These are phyloP conservation scores for Fusarium nelsonii DNA, from an alignment of 2,329 filamentous ascomycete genomes.

Conservation along the genomic window DNA sequence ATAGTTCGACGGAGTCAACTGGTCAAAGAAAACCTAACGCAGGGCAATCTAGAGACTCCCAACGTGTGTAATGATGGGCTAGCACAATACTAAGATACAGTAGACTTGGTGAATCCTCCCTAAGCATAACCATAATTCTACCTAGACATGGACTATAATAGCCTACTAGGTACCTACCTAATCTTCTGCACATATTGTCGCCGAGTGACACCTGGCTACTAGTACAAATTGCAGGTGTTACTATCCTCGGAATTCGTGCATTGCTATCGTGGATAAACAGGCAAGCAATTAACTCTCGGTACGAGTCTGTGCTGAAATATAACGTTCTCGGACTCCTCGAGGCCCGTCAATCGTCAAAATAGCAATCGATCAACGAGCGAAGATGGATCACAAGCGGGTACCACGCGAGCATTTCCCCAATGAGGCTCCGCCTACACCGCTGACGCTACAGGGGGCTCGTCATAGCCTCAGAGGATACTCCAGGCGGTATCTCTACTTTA, in stretches of 20 bases:
- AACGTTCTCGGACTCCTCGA: not conserved
- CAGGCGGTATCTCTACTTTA: slow-evolving; percentile 17
- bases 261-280: not conserved
- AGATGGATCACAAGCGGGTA: slow-evolving; percentile 4
- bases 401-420: slow-evolving; percentile 49
- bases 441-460: slow-evolving; percentile 13
- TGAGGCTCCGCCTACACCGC: slow-evolving; percentile 26
- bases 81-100: no score
- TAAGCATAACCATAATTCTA: not conserved
- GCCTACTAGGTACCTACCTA: not conserved
- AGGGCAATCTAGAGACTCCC: not conserved
- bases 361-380: not conserved
- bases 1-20: not conserved
- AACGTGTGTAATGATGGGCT: no score
- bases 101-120: not conserved
- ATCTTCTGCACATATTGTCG: not conserved
- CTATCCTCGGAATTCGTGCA: not conserved
- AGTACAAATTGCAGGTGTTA: no score
- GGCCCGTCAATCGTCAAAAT: slow-evolving; percentile 9
- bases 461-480: slow-evolving; percentile 28
- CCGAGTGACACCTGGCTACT: no score
- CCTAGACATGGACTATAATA: not conserved
- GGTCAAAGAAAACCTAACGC: not conserved
- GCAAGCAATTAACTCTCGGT: not conserved
- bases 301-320: not conserved